Base-by-base conservation (phyloP, 495 filamentous ascomycete genomes). In the Aspergillus affinis region DNA sequence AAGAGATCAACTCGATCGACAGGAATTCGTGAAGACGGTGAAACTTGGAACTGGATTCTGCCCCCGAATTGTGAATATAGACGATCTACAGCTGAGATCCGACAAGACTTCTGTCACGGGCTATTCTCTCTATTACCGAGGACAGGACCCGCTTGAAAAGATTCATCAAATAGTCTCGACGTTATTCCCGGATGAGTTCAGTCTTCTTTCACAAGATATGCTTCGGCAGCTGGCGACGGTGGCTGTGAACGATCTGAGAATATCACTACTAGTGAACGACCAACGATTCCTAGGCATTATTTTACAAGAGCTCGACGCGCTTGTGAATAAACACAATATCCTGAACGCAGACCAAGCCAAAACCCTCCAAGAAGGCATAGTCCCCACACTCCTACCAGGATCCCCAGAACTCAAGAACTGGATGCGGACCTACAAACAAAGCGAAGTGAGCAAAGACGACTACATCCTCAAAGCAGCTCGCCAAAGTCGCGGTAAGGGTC, bases 391-490 rank as follows among this genome's bases (percentile, higher is more conserved):
- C 48, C 54, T 57, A 26, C 62, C 49, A 27, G 61, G 65, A 30
- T 68, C 56, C 2, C 49, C 48, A 6, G 56, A 58, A 29, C 47
- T 57, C 18, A 55, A 44, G 55, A 47, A 47, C 10, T 59, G 57
- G 48, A 49, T 62, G 10, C 26, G 48, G 8, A 8, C 9, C 12
- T 27, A 29, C 23, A 13, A 21, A 29, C 57, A 29, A 30, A 3
- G 5, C 3, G 36, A 27, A 19, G 20, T 36, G 27, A 30, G 60
- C 53, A 64, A 71, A 27, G 36, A 74, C 19, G 53, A 65, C 9
- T 78, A 71, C 54, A 53, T 76, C 4, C 32, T 77, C 13, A 78
- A 78, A 48, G 66, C 69, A 0, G 72, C 62, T 27, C 64, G 69
- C 6, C 60, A 63, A 10, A 73, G 70, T 1, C 68, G 67, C 26